Evolutionary conservation across 1,284 basidiomycete genomes (phyloP).

Genomic region (Puccinia horiana): DNA sequence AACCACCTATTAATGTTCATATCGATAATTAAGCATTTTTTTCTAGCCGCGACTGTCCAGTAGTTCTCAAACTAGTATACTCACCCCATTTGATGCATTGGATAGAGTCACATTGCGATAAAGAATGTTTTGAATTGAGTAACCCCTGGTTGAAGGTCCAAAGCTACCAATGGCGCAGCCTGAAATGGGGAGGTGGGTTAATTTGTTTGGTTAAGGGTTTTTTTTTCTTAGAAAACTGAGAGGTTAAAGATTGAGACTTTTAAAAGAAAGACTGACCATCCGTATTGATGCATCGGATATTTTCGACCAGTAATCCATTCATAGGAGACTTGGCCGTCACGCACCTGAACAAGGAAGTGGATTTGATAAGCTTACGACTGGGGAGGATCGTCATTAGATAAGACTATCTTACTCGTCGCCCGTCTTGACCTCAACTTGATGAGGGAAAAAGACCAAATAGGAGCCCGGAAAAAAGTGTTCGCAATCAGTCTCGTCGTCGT

Average conservation of each 20-base stretch:
- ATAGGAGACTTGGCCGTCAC: constrained; percentile 38
- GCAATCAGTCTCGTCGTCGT: no score
- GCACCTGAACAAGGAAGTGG: background rate
- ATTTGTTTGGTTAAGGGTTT: background rate
- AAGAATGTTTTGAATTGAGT: constrained; percentile 16
- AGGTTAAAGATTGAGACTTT: background rate
- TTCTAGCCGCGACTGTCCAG: background rate
- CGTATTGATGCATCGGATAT: constrained; percentile 1
- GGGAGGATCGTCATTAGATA: background rate
- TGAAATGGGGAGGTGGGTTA: background rate
- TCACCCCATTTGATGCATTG: constrained; percentile 40
- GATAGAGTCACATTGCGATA: constrained; percentile 32
- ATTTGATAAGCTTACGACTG: no score
- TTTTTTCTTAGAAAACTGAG: background rate
- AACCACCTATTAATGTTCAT: background rate
- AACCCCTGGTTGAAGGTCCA: background rate
- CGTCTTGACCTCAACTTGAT: constrained; percentile 23
- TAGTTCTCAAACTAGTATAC: background rate
- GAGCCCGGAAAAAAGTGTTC: background rate
- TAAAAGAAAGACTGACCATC: constrained; percentile 15
- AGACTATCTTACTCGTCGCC: constrained; percentile 33
- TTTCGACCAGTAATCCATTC: constrained; percentile 22
- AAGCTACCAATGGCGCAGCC: constrained; percentile 41
- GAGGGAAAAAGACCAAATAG: background rate
- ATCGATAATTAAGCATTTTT: background rate